Evolutionary conservation across 225 moss, liverwort and hornwort genomes (phyloP).

Genomic region (Marchantia polymorpha): DNA sequence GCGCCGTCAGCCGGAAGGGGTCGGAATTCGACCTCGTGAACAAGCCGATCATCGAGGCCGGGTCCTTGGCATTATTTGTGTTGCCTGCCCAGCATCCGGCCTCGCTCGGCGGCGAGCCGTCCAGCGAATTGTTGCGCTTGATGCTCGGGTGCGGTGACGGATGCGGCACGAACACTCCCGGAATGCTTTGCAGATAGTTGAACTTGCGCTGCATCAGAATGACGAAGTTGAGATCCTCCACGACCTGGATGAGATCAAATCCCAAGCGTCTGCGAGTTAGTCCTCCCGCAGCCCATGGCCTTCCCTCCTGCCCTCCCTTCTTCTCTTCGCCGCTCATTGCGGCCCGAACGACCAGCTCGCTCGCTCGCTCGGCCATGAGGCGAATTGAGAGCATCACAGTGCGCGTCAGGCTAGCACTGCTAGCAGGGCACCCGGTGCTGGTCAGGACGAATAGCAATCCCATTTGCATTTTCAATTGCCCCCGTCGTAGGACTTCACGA

Average conservation of each 20-base stretch:
- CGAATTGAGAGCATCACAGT: background rate
- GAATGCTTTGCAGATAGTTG: conserved; percentile 52
- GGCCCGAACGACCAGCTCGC: background rate
- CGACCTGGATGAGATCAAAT: conserved; percentile 29
- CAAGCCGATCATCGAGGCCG: conserved; percentile 21
- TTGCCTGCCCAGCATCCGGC: conserved; percentile 27
- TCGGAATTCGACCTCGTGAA: conserved; percentile 29
- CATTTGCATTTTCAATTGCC: background rate
- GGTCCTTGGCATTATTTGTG: conserved; percentile 16
- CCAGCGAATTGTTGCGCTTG: conserved; percentile 29
- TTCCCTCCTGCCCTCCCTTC: no score
- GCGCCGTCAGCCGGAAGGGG: conserved; percentile 12
- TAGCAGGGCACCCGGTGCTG: background rate
- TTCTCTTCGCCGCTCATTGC: background rate
- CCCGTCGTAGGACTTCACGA: background rate
- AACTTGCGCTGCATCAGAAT: conserved; percentile 54
- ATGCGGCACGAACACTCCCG: conserved; percentile 57
- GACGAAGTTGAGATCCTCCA: conserved; percentile 54
- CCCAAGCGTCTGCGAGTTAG: background rate
- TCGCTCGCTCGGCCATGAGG: background rate
- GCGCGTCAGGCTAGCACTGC: no score
- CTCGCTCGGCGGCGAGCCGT: conserved; percentile 25
- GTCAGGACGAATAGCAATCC: background rate
- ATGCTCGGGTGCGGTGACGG: conserved; percentile 32
- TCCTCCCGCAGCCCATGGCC: background rate